Base-by-base conservation (phyloP, 179 eudicot species). In the Beta macrorhiza region DNA sequence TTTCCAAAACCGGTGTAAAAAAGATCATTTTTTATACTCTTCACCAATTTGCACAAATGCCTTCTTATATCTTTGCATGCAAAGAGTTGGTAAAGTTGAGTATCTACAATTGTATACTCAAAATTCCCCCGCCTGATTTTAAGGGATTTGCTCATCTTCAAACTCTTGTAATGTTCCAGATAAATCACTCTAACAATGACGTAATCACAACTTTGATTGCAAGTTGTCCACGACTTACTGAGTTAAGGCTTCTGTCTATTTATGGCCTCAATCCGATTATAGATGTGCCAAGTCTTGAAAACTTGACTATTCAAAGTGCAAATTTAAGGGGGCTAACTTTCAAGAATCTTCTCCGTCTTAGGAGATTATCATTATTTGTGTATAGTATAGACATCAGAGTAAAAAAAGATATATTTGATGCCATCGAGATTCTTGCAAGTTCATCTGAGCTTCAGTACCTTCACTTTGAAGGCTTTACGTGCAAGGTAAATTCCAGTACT, bases 361-460 rank as follows among this genome's bases (percentile, higher is more conserved):
- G 42, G 3, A 37, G 42, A 5, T 73, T 15, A 2, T 22, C 72
- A 16, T 0, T 72, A 7, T 1, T 2, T 25, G 47, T 61, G n/a
- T 1, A 13, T 0, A 11, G 25, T 37, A 22, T 47, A 2, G 11
- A 1, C 3, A 19, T 1, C 53, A 0, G 11, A 37, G 25, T 25
- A 25, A 25, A 25, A 25, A 25, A 25, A 25, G 25, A 25, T 25
- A 25, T 25, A 25, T 25, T 37, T 12, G 63, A 80, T 5, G 72
- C 78, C 44, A 8, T 32, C 4, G 2, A 32, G 55, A 4, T 25
- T 51, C 78, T 80, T 73, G 78, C 82, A 49, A 49, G 11, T 49
- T 51, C 42, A 17, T 61, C 61, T 49, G 52, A 80, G 51, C 78
- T 80, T 5, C 37, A 51, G 49, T 62, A 11, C 72, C 67, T 80